Evolutionary conservation across 345 rosid genomes (phyloP).

Genomic region (Eutrema heterophyllum): DNA sequence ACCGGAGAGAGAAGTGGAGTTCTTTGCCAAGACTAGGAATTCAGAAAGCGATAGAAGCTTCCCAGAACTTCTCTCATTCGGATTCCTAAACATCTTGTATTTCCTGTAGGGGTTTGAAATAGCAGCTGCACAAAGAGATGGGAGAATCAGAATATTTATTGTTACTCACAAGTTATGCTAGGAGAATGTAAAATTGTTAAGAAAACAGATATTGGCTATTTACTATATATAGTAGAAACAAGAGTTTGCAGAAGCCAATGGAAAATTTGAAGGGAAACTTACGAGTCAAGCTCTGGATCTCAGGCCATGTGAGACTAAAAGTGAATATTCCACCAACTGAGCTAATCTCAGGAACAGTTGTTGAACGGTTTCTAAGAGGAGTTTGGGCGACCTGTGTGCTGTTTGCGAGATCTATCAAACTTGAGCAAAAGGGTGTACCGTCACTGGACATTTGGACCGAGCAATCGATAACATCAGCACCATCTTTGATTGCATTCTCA

Average conservation of each 20-base stretch:
- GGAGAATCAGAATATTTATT: neutral
- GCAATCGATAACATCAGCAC: constrained; percentile 66
- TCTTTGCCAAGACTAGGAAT: constrained; percentile 57
- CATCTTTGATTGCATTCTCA: constrained; percentile 51
- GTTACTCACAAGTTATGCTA: neutral
- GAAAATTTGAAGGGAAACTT: constrained; percentile 30
- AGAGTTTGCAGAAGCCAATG: neutral
- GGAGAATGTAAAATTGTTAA: neutral
- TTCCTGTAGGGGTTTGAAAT: constrained; percentile 43
- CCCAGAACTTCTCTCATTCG: constrained; percentile 43
- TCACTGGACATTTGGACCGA: constrained; percentile 76
- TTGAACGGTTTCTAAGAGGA: constrained; percentile 16
- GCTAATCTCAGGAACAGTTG: constrained; percentile 36
- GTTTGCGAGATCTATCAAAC: constrained; percentile 44
- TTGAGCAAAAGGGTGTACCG: constrained; percentile 52
- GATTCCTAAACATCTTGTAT: constrained; percentile 45
- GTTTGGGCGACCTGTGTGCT: constrained; percentile 37
- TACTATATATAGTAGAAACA: neutral
- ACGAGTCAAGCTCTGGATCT: constrained; percentile 51
- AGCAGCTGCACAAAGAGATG: constrained; percentile 37
- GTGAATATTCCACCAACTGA: constrained; percentile 41
- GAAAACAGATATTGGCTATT: too few species aligned
- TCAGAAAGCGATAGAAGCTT: constrained; percentile 42
- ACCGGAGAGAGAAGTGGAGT: constrained; percentile 49
- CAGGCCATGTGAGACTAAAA: constrained; percentile 54